Evolutionary conservation across 2,329 filamentous ascomycete genomes (phyloP).

Genomic region (Xylaria sp.): DNA sequence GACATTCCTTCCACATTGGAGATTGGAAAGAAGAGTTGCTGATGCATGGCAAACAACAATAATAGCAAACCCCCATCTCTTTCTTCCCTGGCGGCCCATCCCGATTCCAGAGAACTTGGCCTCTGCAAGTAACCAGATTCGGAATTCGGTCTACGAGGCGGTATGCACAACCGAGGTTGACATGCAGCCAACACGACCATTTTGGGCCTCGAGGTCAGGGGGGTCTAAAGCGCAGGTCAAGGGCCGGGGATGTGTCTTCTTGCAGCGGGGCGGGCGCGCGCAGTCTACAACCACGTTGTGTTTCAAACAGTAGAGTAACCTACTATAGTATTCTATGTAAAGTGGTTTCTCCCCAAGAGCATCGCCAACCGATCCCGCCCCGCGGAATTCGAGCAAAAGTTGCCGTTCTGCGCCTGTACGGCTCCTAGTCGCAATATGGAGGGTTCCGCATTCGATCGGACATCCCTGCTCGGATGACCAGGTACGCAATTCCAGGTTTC

Average conservation of each 20-base stretch:
- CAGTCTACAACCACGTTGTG: slow-evolving; percentile 10
- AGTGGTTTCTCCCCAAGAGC: too few relatives aligned
- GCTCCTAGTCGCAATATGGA: too few relatives aligned
- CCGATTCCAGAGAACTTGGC: not conserved
- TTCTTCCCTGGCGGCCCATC: not conserved
- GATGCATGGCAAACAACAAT: too few relatives aligned
- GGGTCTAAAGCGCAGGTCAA: slow-evolving; percentile 7
- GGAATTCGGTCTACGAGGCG: not conserved
- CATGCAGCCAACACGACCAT: slow-evolving; percentile 18
- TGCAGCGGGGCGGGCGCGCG: slow-evolving; percentile 1
- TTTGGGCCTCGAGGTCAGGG: slow-evolving; percentile 11
- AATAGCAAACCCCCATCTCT: not conserved
- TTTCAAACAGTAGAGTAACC: slow-evolving; percentile 18
- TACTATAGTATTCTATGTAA: too few relatives aligned
- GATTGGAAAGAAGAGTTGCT: too few relatives aligned
- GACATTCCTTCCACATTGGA: too few relatives aligned
- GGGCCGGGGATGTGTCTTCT: slow-evolving; percentile 6
- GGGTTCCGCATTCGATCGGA: too few relatives aligned
- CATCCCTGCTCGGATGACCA: too few relatives aligned
- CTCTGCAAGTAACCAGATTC: not conserved
- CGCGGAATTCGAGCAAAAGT: too few relatives aligned
- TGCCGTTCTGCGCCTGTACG: too few relatives aligned
- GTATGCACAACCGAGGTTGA: slow-evolving; percentile 12
- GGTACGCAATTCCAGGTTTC: too few relatives aligned
- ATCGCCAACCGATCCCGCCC: too few relatives aligned